Evolutionary conservation across 2,329 filamentous ascomycete genomes (phyloP), one percentile per base, ranked within the genome.

Genomic region (Nothophaeocryptopus gaeumannii): DNA sequence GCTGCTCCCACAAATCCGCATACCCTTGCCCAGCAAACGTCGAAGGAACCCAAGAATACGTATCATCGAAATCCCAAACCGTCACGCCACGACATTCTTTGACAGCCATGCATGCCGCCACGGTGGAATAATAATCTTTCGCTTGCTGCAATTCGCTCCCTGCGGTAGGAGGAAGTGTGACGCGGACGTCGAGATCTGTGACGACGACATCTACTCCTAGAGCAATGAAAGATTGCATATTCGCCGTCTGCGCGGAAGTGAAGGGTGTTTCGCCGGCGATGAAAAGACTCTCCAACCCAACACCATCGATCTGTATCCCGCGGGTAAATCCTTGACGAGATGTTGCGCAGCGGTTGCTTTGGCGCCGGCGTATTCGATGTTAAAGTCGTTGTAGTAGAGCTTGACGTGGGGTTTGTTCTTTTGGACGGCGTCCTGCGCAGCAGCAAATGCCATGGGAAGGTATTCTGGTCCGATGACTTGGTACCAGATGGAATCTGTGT

Each of bases 111-210:
- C 71, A 73, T 11, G 61, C 58, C 1, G 68, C 66, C 2, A 64
- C 55, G 13, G 48, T 50, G 12, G 63, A 56, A 10, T 65, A 72
- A 50, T 77, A 82, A 30, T 76, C 74, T 29, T 63, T 61, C 1
- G 72, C 74, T 66, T 83, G 79, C 8, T 63, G 61, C 8, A 55
- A 45, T 12, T 64, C 48, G 10, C 60, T 61, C 1, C 54, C 51
- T 2, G 57, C 50, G 2, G 60, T 65, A 3, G 59, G 58, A 2
- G 67, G 67, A 1, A 61, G 60, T 26, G 68, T 58, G 8, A 30
- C 13, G 30, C 66, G 59, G 58, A 87, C 84, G 60, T 88, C 84
- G 13, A 85, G 73, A 69, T 85, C 82, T 2, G 82, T 85, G 47
- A 83, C 73, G 8, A 81, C 81, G 26, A 84, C 73, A 56, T 85